Evolutionary conservation across 345 rosid genomes (phyloP).

Genomic region (Arabidopsis thaliana): DNA sequence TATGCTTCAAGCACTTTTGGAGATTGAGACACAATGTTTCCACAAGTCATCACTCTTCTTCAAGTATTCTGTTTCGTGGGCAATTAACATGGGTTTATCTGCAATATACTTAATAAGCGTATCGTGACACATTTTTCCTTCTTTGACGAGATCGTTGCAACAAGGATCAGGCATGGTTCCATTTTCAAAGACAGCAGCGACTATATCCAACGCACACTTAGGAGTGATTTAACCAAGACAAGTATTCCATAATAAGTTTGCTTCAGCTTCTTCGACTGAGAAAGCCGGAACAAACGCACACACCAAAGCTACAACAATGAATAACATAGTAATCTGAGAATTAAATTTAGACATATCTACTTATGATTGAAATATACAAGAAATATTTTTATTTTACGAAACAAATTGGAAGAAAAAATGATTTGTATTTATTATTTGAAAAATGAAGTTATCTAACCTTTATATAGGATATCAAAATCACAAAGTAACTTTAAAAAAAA

Average conservation of each 20-base stretch:
- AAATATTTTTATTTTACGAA: background rate
- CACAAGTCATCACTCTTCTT: too few species aligned
- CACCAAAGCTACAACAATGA: background rate
- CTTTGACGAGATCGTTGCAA: too few species aligned
- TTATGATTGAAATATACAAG: background rate
- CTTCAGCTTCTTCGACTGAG: background rate
- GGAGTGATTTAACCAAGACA: background rate
- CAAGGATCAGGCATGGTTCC: too few species aligned
- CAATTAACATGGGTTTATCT: too few species aligned
- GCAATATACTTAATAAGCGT: too few species aligned
- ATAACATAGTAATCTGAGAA: background rate
- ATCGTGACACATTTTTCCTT: too few species aligned
- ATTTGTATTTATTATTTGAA: background rate
- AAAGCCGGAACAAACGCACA: background rate
- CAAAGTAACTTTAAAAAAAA: background rate
- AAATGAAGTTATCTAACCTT: background rate
- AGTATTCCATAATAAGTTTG: background rate
- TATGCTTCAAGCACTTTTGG: too few species aligned
- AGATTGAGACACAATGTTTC: too few species aligned
- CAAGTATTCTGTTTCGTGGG: too few species aligned
- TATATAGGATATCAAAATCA: background rate
- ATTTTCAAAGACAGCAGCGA: too few species aligned
- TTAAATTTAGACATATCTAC: background rate
- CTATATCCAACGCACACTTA: too few species aligned
- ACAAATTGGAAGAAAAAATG: background rate